phyloP scores from a whole-genome alignment of 1,139 yeast species.

The Tardiomyces depauwii region DNA sequence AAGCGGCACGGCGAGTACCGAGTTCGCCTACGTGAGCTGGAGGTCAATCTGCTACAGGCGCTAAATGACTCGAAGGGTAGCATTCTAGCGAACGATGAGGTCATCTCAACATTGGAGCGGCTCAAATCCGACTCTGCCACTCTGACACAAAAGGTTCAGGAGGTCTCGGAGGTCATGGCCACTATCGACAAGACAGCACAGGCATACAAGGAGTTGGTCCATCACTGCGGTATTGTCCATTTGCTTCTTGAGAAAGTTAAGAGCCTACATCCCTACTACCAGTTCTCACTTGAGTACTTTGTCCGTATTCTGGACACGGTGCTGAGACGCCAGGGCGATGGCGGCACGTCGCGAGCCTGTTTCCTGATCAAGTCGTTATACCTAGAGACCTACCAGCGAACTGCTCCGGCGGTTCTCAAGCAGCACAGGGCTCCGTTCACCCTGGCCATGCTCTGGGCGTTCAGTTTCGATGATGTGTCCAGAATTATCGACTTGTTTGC shows the following conservation, averaged over 20 bases:
- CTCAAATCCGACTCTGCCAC: slow-evolving; percentile 53
- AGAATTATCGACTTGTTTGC: background rate
- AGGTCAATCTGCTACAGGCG: slow-evolving; percentile 47
- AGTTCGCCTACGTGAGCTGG: slow-evolving; percentile 43
- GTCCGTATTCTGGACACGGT: slow-evolving; percentile 32
- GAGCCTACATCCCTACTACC: slow-evolving; percentile 40
- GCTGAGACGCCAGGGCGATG: slow-evolving; percentile 16
- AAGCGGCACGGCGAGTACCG: slow-evolving; percentile 51
- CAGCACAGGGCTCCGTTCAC: slow-evolving; percentile 40
- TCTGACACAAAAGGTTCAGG: slow-evolving; percentile 42
- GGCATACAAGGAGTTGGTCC: background rate
- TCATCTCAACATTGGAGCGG: slow-evolving; percentile 49
- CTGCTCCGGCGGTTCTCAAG: slow-evolving; percentile 41
- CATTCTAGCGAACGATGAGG: slow-evolving; percentile 54
- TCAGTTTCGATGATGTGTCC: slow-evolving; percentile 3
- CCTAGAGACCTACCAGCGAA: slow-evolving; percentile 34
- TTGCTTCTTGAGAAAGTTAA: slow-evolving; percentile 34
- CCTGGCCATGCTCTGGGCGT: slow-evolving; percentile 26
- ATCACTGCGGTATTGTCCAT: slow-evolving; percentile 41
- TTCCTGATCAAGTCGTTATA: slow-evolving; percentile 24
- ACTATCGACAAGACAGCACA: slow-evolving; percentile 34
- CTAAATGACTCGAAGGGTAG: slow-evolving; percentile 49
- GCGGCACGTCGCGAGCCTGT: background rate
- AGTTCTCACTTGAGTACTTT: slow-evolving; percentile 43
- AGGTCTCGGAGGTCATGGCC: slow-evolving; percentile 40